Conservation (phyloP, 176 grass and related monocot genomes). For the Triticum monococcum region DNA sequence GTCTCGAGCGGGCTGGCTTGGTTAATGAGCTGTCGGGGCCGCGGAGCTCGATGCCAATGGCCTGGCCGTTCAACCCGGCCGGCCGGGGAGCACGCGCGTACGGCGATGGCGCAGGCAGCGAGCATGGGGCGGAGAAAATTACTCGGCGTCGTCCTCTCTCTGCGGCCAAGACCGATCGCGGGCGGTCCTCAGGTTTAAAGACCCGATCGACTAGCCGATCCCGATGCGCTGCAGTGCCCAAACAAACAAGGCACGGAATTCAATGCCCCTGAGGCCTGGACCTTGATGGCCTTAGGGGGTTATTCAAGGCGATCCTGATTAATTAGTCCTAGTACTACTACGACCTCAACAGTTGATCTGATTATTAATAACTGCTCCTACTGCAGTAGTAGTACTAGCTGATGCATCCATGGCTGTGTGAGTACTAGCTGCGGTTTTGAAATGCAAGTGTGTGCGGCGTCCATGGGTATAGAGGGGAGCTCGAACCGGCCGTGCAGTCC, state of each 20-base stretch:
- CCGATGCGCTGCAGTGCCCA: constrained; percentile 32
- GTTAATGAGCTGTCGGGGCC: constrained; percentile 43
- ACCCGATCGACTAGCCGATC: constrained; percentile 39
- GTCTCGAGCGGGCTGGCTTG: constrained; percentile 29
- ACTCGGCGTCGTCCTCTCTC: not conserved
- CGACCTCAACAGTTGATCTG: not conserved
- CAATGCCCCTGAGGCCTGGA: not conserved
- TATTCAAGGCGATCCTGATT: constrained; percentile 16
- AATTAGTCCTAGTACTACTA: not conserved
- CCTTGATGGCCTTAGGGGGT: not conserved
- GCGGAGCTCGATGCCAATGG: constrained; percentile 47
- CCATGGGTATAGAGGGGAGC: not conserved
- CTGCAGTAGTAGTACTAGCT: too few species aligned
- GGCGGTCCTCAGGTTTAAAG: constrained; percentile 39
- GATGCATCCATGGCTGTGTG: not conserved
- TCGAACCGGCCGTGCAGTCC: not conserved
- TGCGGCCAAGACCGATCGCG: not conserved
- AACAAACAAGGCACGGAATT: constrained; percentile 25
- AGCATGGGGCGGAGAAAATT: not conserved
- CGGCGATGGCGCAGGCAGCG: not conserved
- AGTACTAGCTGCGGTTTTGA: not conserved
- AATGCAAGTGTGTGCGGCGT: not conserved
- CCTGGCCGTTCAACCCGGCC: constrained; percentile 17
- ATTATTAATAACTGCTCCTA: not conserved
- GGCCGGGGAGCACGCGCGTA: constrained; percentile 28